Conservation (phyloP, 495 filamentous ascomycete genomes). For the Aspergillus conjunctus region DNA sequence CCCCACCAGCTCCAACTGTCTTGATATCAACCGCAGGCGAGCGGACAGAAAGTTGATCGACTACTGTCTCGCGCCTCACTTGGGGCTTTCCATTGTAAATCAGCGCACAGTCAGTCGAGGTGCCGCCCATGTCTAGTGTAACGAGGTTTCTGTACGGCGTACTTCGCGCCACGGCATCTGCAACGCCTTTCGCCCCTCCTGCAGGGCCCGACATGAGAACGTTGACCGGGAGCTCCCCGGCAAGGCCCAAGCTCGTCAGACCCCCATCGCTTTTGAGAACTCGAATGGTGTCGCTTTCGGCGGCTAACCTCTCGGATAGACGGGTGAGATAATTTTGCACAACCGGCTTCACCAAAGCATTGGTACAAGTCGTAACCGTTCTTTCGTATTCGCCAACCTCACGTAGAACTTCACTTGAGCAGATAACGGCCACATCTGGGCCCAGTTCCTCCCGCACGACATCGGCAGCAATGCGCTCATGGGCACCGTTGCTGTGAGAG, state of each 20-base stretch:
- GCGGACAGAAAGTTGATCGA: conserved; percentile 49
- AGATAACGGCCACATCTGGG: conserved; percentile 39
- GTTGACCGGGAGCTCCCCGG: conserved; percentile 48
- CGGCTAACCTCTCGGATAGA: conserved; percentile 36
- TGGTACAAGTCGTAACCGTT: conserved; percentile 53
- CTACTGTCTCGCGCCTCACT: conserved; percentile 49
- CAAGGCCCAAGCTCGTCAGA: conserved; percentile 46
- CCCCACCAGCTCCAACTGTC: conserved; percentile 54
- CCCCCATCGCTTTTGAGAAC: conserved; percentile 55
- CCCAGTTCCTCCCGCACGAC: conserved; percentile 43
- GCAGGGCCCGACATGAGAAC: conserved; percentile 55
- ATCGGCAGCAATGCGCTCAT: conserved; percentile 43
- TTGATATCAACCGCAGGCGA: conserved; percentile 52
- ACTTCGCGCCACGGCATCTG: conserved; percentile 46
- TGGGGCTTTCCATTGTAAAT: conserved; percentile 50
- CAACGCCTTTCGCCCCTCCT: conserved; percentile 50
- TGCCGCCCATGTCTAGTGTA: conserved; percentile 56
- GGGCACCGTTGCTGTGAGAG: conserved; percentile 46
- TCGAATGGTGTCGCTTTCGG: conserved; percentile 45
- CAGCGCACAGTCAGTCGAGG: conserved; percentile 51
- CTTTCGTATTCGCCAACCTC: conserved; percentile 57
- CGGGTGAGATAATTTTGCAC: conserved; percentile 49
- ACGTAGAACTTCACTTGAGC: conserved; percentile 48
- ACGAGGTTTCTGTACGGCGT: conserved; percentile 53
- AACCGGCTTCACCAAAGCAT: conserved; percentile 53